These are phyloP conservation scores for Hymenoscyphus linearis DNA, from an alignment of 2,329 filamentous ascomycete genomes.

Conservation along the genomic window DNA sequence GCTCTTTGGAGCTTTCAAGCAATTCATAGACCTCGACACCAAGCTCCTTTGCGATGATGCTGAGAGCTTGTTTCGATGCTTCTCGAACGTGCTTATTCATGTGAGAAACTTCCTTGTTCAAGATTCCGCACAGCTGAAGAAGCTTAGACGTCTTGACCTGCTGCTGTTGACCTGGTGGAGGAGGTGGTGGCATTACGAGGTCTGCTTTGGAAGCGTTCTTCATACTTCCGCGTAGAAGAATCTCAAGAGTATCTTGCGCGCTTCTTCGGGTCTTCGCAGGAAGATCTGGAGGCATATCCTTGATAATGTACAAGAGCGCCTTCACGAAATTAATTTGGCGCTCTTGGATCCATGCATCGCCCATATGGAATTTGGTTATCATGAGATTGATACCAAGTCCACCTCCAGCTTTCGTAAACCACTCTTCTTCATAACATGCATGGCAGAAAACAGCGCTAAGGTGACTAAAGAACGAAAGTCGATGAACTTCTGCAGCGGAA, in stretches of 20 bases:
- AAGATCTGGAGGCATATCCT: constrained; percentile 92
- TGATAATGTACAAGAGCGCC: constrained; percentile 94
- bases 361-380: constrained; percentile 77
- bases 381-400: constrained; percentile 85
- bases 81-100: constrained; percentile 94
- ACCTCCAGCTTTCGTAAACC: constrained; percentile 95
- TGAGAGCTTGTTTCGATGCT: constrained; percentile 75
- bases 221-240: constrained; percentile 72
- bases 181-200: constrained; percentile 44
- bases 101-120: constrained; percentile 85
- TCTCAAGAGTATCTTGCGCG: constrained; percentile 76
- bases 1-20: constrained; percentile 82
- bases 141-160: constrained; percentile 60
- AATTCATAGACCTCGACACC: constrained; percentile 80
- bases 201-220: constrained; percentile 78
- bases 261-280: constrained; percentile 82
- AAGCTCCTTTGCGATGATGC: constrained; percentile 73
- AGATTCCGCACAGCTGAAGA: constrained; percentile 72
- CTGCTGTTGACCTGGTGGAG: constrained; percentile 48
- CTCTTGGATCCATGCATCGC: constrained; percentile 74
- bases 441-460: constrained; percentile 84
- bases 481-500: constrained; percentile 62
- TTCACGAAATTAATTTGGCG: constrained; percentile 85
- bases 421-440: constrained; percentile 94
- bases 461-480: constrained; percentile 78